Base-by-base conservation (phyloP, 2,329 filamentous ascomycete species). In the Paramyrothecium sp. region DNA sequence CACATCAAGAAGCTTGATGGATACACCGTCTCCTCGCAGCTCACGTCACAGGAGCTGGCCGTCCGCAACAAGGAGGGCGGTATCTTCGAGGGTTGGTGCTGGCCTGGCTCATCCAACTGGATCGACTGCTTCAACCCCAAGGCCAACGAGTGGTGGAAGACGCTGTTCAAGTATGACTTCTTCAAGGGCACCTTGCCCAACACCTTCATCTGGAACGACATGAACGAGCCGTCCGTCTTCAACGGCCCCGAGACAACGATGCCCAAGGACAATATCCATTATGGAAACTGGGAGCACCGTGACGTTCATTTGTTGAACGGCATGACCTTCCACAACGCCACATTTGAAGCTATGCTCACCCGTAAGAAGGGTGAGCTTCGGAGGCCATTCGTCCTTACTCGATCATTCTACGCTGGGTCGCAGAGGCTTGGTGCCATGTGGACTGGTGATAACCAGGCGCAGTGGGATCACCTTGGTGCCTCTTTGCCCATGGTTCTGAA, bases 221-320 rank as follows among this genome's bases (percentile, higher is more conserved):
- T 99, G 95, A 98, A 97, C 71, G 95, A 99, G 77, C 95, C 95
- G 0, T 98, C 95, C 0, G 95, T 99, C 2, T 99, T 99, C 80
- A 98, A 98, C 71, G 95, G 95, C 0, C 95, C 95, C 0, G 95
- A 99, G 74, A 96, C 92, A 3, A 98, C 94, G 5, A 98, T 98
- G 93, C 95, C 95, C 60, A 97, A 97, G 76, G 95, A 99, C 78
- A 99, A 99, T 71, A 75, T 99, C 30, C 95, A 99, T 71, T 78
- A 90, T 68, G 93, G 86, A 54, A 86, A 89, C 69, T 99, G 95
- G 95, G 95, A 99, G 74, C 95, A 99, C 72, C 90, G 95, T 61
- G 95, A 99, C 70, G 78, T 99, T 5, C 95, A 99, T 80, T 98
- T 99, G 74, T 72, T 98, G 65, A 95, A 98, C 72, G 95, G 95